These are phyloP conservation scores for Diaporthe australafricana DNA, from an alignment of 2,329 filamentous ascomycete species.

Conservation along the genomic window DNA sequence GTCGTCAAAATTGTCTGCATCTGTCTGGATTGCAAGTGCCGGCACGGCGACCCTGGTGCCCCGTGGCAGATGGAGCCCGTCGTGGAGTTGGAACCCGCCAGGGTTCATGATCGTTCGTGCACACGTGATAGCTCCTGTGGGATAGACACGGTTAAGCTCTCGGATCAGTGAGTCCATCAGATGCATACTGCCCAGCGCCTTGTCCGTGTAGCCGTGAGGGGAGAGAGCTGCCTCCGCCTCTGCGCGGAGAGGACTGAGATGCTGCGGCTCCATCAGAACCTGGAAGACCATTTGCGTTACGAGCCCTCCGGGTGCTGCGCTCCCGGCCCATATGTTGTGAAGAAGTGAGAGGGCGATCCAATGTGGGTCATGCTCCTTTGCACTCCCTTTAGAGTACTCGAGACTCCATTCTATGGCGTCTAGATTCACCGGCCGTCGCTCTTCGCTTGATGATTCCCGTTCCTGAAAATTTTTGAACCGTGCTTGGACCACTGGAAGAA, in stretches of 20 bases:
- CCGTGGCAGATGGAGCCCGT: background rate
- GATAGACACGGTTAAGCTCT: background rate
- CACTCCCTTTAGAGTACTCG: background rate
- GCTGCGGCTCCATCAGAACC: background rate
- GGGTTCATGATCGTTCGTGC: background rate
- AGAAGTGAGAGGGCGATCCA: background rate
- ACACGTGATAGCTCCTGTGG: background rate
- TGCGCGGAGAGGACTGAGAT: background rate
- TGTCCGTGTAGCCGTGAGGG: background rate
- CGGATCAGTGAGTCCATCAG: background rate
- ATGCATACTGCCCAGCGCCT: background rate
- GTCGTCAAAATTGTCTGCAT: background rate
- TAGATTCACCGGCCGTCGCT: too few species aligned
- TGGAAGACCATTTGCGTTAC: slow-evolving; percentile 1
- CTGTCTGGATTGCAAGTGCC: background rate
- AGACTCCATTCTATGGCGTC: background rate
- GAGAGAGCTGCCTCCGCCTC: background rate
- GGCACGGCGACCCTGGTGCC: background rate
- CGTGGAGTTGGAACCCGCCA: background rate
- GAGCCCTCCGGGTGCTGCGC: background rate
- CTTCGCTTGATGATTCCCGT: too few species aligned
- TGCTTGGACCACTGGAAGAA: background rate
- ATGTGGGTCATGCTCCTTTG: background rate
- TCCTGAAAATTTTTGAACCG: background rate
- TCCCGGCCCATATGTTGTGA: background rate